phyloP scores from a whole-genome alignment of 2,329 filamentous ascomycete species.

The Ceratocystis colombiana region DNA sequence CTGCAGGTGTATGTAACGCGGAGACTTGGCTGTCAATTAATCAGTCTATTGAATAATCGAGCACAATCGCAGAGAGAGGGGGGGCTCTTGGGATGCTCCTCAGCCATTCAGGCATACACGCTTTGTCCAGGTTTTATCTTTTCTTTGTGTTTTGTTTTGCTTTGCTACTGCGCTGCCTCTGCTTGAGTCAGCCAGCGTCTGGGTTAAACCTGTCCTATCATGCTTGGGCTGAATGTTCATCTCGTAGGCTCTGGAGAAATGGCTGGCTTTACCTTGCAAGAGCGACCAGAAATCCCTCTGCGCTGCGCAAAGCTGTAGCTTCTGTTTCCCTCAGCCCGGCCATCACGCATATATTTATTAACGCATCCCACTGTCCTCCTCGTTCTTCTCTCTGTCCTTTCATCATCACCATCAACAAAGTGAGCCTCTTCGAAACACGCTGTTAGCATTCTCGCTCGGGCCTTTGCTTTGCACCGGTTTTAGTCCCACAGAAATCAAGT shows the following conservation, averaged over 20 bases:
- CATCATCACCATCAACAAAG: not conserved
- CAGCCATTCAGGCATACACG: too few species aligned
- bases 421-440: not conserved
- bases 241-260: too few species aligned
- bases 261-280: not conserved
- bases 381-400: not conserved
- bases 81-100: too few species aligned
- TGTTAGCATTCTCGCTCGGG: not conserved
- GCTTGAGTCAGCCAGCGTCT: conserved; percentile 4
- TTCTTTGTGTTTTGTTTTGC: conserved; percentile 15
- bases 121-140: conserved; percentile 24
- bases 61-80: too few species aligned
- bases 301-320: too few species aligned
- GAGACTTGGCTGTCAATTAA: too few species aligned
- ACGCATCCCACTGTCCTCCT: not conserved
- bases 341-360: not conserved
- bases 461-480: not conserved
- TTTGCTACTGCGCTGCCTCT: conserved; percentile 1
- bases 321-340: too few species aligned
- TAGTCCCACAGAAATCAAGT: conserved; percentile 10
- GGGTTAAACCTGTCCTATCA: not conserved
- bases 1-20: too few species aligned
- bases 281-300: not conserved
- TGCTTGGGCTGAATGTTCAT: too few species aligned
- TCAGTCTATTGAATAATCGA: too few species aligned